Base-by-base conservation (phyloP, 306 rosid species). In the Citrullus amarus region DNA sequence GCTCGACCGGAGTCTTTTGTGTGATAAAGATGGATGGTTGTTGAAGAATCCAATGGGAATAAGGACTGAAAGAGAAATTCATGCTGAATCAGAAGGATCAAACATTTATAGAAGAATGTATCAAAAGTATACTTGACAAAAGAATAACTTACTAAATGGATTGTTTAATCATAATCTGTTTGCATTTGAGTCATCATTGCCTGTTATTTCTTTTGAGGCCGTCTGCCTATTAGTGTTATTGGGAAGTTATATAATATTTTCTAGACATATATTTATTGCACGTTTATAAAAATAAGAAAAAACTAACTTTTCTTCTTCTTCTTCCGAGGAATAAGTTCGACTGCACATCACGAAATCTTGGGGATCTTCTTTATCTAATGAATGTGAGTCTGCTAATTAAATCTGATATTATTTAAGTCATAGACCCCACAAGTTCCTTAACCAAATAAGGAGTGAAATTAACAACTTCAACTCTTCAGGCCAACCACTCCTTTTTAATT, bases 31-130 rank as follows among this genome's bases (percentile, higher is more conserved):
- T 78, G 97, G 98, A 79, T 94, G 97, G 98, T 65, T 94, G 84
- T 80, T 90, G 86, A 85, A 81, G 73, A 92, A 89, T 78, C 98
- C 95, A 50, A 81, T 90, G 96, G 95, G 91, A 51, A 90, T 84
- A 83, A 86, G 98, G 84, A 90, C 98, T 0, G 97, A 92, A 79
- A 89, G 98, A 89, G 98, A 94, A 88, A 80, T 94, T 68, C 98
- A 92, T 81, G 97, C 98, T 16, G 96, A 94, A 82, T 59, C 80
- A 8, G 97, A 90, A 89, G 95, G 96, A 36, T 82, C 88, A 2
- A 90, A 83, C 84, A 84, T 94, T 6, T 94, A 85, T 76, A 80
- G 97, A 84, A 89, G 96, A 77, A 56, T 94, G 85, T 94, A 94
- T 88, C 87, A 83, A 77, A 94, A 83, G 79, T 79, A 57, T 12